Conservation (phyloP, 2,329 filamentous ascomycete species). For the Calonectria honghensis region DNA sequence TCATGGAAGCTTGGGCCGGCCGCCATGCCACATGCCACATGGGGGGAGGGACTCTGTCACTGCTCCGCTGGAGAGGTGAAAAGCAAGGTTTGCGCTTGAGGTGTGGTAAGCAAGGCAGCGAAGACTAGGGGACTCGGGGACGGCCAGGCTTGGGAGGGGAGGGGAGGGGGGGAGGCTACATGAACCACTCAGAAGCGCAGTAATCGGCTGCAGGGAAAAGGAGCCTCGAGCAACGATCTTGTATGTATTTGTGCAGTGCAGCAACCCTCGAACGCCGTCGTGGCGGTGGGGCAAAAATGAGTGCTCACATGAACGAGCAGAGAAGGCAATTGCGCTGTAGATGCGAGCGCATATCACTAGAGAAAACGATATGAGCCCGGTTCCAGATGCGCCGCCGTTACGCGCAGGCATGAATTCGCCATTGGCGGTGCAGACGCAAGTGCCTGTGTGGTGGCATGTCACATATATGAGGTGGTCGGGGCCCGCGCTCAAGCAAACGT, state of each 20-base stretch:
- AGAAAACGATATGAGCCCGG: neutral
- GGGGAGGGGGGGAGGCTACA: conserved; percentile 18
- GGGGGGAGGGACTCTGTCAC: conserved; percentile 1
- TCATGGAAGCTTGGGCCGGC: neutral
- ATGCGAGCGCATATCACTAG: neutral
- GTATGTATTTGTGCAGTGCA: conserved; percentile 31
- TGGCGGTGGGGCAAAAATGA: conserved; percentile 13
- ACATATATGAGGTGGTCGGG: conserved; percentile 29
- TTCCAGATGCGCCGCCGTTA: neutral
- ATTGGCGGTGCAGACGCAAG: conserved; percentile 13
- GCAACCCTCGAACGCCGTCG: conserved; percentile 2
- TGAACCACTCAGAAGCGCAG: conserved; percentile 34
- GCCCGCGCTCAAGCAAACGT: conserved; percentile 11
- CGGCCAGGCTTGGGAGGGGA: neutral
- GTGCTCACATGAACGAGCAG: conserved; percentile 29
- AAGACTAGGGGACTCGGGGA: conserved; percentile 23
- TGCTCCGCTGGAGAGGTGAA: conserved; percentile 1
- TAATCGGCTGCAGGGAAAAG: conserved; percentile 37
- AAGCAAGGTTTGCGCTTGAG: conserved; percentile 27
- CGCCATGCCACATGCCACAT: neutral
- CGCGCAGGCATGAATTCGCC: conserved; percentile 10
- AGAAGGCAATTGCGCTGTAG: neutral
- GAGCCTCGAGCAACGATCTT: conserved; percentile 21
- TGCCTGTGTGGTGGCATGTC: neutral
- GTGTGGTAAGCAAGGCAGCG: conserved; percentile 20